Percentiles rank a stretch among this genome's conserved stretches.
These are phyloP conservation scores for Penicillium frequentans DNA, from an alignment of 2,329 filamentous ascomycete species.

Conservation along the genomic window DNA sequence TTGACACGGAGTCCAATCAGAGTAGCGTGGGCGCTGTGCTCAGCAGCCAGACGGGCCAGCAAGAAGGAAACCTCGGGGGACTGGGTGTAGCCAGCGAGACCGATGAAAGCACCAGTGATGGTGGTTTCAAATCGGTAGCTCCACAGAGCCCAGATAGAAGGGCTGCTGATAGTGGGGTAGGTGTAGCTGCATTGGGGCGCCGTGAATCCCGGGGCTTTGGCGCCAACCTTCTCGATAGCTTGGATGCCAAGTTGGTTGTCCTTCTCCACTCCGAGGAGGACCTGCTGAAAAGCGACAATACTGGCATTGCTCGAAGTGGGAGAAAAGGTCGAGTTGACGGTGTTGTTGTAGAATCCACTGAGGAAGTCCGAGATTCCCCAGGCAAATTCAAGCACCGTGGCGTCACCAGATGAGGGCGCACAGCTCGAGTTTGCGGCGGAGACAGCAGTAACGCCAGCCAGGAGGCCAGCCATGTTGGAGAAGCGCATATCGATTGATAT, in stretches of 20 bases:
- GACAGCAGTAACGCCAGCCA: not conserved
- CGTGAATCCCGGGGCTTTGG: not conserved
- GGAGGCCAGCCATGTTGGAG: too few relatives aligned
- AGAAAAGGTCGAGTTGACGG: not conserved
- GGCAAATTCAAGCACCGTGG: not conserved
- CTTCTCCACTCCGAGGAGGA: not conserved
- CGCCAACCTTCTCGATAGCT: not conserved
- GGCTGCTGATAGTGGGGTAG: not conserved
- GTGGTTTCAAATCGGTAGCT: not conserved
- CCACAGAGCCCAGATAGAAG: not conserved
- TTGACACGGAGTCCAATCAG: conserved; percentile 18
- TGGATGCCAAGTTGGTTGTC: not conserved
- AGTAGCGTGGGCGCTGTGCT: conserved; percentile 24
- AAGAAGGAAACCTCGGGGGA: conserved; percentile 33
- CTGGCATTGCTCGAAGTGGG: not conserved
- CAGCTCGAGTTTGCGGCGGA: not conserved
- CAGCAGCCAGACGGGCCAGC: conserved; percentile 27
- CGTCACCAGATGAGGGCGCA: not conserved
- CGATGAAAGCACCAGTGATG: conserved; percentile 24
- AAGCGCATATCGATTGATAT: too few relatives aligned
- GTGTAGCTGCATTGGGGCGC: not conserved
- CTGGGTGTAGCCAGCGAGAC: conserved; percentile 28
- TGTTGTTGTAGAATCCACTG: not conserved
- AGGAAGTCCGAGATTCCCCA: not conserved
- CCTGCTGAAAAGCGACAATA: not conserved